Conservation (phyloP, 768 basidiomycete genomes). For the Pisolithus albus region DNA sequence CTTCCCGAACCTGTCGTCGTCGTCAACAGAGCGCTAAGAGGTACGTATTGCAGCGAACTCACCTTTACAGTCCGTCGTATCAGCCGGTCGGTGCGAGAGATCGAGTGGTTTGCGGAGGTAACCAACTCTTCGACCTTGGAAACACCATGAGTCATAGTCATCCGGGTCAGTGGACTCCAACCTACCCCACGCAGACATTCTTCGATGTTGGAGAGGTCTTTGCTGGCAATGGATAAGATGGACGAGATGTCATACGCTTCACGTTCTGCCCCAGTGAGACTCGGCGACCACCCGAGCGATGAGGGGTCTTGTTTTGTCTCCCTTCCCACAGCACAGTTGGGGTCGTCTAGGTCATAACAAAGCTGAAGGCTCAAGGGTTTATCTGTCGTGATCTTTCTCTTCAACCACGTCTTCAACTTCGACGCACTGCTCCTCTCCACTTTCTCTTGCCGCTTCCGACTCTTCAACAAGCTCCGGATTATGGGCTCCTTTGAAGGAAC, state of each 20-base stretch:
- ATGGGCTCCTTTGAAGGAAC: conserved; percentile 27
- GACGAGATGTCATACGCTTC: conserved; percentile 41
- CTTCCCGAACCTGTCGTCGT: conserved; percentile 41
- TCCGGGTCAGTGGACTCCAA: conserved; percentile 8
- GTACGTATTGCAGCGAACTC: conserved; percentile 10
- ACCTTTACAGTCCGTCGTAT: conserved; percentile 53
- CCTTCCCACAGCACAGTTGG: conserved; percentile 34
- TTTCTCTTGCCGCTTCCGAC: conserved; percentile 32
- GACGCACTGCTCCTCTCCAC: conserved; percentile 34
- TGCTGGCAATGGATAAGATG: conserved; percentile 45
- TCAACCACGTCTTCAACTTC: conserved; percentile 58
- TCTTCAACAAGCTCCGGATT: conserved; percentile 38
- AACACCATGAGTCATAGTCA: conserved; percentile 3
- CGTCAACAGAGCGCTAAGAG: not conserved
- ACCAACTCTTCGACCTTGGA: conserved; percentile 52
- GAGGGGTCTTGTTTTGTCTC: conserved; percentile 24
- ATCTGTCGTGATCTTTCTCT: conserved; percentile 45
- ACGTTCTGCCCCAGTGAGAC: conserved; percentile 24
- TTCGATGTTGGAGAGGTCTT: conserved; percentile 52
- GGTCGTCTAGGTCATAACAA: conserved; percentile 35
- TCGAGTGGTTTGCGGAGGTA: conserved; percentile 46
- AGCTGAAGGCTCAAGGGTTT: conserved; percentile 33
- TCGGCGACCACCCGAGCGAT: conserved; percentile 1
- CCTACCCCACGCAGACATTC: conserved; percentile 49
- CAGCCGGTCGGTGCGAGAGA: conserved; percentile 51